These are phyloP conservation scores for Ettlia oleoabundans DNA, from an alignment of 139 green algal genomes.

Conservation along the genomic window DNA sequence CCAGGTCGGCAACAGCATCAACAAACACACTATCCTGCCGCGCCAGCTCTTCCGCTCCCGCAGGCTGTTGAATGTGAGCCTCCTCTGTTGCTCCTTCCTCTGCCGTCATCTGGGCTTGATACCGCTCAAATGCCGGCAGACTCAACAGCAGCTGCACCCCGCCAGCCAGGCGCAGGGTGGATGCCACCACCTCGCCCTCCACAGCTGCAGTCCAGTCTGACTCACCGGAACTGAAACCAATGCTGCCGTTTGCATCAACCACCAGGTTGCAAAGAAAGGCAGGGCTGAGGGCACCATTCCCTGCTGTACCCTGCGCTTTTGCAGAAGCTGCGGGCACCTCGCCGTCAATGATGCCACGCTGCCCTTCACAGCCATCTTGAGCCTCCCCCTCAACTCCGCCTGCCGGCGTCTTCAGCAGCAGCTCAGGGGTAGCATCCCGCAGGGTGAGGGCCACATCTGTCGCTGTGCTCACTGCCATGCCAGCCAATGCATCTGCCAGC, in stretches of 20 bases:
- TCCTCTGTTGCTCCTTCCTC: not conserved
- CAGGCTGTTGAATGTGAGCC: not conserved
- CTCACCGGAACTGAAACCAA: conserved; percentile 13
- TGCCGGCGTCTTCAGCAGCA: no score
- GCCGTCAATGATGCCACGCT: no score
- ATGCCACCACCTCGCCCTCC: conserved; percentile 6
- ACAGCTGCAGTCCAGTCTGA: conserved; percentile 10
- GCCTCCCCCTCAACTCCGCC: not conserved
- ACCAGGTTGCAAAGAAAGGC: conserved; percentile 10
- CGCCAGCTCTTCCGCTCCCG: not conserved
- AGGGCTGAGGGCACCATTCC: not conserved
- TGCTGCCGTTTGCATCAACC: not conserved
- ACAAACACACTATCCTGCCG: not conserved
- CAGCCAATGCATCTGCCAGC: not conserved
- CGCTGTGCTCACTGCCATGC: not conserved
- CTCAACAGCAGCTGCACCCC: not conserved
- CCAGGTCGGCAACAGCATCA: not conserved
- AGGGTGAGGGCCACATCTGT: not conserved
- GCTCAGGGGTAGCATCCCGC: not conserved
- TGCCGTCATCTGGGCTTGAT: not conserved
- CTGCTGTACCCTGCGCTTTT: not conserved
- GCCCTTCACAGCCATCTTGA: not conserved
- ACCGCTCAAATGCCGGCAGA: conserved; percentile 14
- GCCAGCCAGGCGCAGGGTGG: conserved; percentile 1
- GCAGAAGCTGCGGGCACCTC: no score